Evolutionary conservation across 2,329 filamentous ascomycete genomes (phyloP).

Genomic region (Ophiosphaerella korrae): DNA sequence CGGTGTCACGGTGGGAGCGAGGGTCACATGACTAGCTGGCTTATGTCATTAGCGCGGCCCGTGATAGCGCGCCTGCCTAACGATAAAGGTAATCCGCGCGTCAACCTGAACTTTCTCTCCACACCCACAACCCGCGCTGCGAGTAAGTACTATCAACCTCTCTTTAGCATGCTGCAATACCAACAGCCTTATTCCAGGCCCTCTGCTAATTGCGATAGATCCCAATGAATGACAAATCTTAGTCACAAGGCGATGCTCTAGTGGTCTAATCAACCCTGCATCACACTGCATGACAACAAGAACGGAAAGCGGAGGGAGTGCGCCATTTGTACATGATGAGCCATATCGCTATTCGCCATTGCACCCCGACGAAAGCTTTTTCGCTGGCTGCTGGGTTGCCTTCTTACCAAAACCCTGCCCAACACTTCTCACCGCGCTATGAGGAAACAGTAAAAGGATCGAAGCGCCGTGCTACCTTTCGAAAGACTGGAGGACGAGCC

Average conservation of each 20-base stretch:
- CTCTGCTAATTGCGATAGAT: slow-evolving; percentile 22
- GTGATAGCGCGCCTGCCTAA: slow-evolving; percentile 21
- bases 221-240: slow-evolving; percentile 35
- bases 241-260: slow-evolving; percentile 26
- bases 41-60: slow-evolving; percentile 17
- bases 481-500: slow-evolving; percentile 21
- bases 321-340: slow-evolving; percentile 29
- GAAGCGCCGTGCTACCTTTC: slow-evolving; percentile 32
- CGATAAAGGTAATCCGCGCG: slow-evolving; percentile 14
- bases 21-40: not conserved
- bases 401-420: slow-evolving; percentile 8
- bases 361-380: slow-evolving; percentile 20
- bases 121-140: slow-evolving; percentile 34
- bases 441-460: slow-evolving; percentile 41
- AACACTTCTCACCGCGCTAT: slow-evolving; percentile 36
- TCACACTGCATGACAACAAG: slow-evolving; percentile 35
- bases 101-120: slow-evolving; percentile 16
- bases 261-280: slow-evolving; percentile 29
- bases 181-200: slow-evolving; percentile 1
- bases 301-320: slow-evolving; percentile 46
- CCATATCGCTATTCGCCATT: slow-evolving; percentile 23
- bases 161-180: not conserved
- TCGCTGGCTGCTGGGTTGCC: slow-evolving; percentile 24
- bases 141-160: slow-evolving; percentile 22
- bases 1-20: too few species aligned